A percentile compares a stretch with the other conserved stretches of the same genome.
Evolutionary conservation across 805 yeast species (phyloP).

Genomic region (Schwanniomyces sp.): DNA sequence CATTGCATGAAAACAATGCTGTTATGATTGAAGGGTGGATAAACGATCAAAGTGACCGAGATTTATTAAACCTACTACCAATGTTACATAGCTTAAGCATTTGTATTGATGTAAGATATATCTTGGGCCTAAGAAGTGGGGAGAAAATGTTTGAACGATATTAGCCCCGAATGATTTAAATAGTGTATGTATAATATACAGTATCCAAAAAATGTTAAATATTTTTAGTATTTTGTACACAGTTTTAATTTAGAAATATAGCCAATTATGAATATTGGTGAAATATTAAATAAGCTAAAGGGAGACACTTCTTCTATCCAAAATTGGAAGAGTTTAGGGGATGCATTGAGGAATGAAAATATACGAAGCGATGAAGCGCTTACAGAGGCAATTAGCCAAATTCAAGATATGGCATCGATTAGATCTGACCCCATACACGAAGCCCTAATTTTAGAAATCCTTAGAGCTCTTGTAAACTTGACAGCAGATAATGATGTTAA

Average conservation of each 20-base stretch:
- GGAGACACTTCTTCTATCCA: not conserved
- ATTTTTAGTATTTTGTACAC: not conserved
- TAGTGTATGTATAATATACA: not conserved
- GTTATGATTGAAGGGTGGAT: slow-evolving; percentile 97
- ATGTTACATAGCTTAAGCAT: slow-evolving; percentile 71
- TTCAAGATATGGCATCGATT: slow-evolving; percentile 4
- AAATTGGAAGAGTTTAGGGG: slow-evolving; percentile 13
- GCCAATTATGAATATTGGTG: not conserved
- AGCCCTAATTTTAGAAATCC: slow-evolving; percentile 13
- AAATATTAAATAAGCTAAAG: not conserved
- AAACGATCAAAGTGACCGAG: slow-evolving; percentile 89
- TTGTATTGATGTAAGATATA: slow-evolving; percentile 79
- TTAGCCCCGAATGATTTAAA: not conserved
- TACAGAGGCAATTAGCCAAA: slow-evolving; percentile 5
- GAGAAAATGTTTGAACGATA: slow-evolving; percentile 54
- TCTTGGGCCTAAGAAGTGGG: slow-evolving; percentile 74
- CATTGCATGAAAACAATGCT: slow-evolving; percentile 82
- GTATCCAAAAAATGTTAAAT: not conserved
- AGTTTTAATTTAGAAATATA: not conserved
- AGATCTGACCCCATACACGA: not conserved
- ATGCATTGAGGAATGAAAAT: slow-evolving; percentile 18
- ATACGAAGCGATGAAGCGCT: slow-evolving; percentile 12
- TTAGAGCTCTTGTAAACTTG: slow-evolving; percentile 33
- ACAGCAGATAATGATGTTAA: slow-evolving; percentile 34
- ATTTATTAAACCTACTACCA: slow-evolving; percentile 78